These are phyloP conservation scores for Metschnikowia sp. DNA, from an alignment of 805 yeast genomes.

Conservation along the genomic window DNA sequence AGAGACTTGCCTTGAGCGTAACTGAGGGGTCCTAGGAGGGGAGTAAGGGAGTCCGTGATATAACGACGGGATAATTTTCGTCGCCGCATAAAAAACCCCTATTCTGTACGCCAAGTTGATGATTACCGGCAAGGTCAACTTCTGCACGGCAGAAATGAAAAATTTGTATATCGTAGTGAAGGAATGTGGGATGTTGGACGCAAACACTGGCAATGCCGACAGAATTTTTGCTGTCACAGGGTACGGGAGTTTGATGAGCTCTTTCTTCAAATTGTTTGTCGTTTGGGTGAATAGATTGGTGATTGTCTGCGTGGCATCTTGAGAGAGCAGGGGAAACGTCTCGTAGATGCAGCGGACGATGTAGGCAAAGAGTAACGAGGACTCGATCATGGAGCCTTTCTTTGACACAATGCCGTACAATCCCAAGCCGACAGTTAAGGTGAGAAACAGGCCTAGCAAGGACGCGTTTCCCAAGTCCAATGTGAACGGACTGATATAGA, in stretches of 20 bases:
- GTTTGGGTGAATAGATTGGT: conserved; percentile 33
- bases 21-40: conserved; percentile 41
- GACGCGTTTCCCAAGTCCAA: conserved; percentile 75
- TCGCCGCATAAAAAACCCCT: conserved; percentile 84
- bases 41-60: conserved; percentile 39
- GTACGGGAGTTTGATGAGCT: conserved; percentile 38
- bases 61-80: conserved; percentile 85
- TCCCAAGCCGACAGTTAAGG: conserved; percentile 70
- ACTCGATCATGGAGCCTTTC: conserved; percentile 86
- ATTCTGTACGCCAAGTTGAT: conserved; percentile 82
- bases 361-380: conserved; percentile 82
- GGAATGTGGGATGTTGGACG: conserved; percentile 52
- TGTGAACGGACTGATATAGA: conserved; percentile 72
- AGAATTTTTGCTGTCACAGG: conserved; percentile 24
- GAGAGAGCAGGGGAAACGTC: conserved; percentile 83
- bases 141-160: conserved; percentile 48
- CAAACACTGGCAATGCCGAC: conserved; percentile 40
- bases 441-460: conserved; percentile 78
- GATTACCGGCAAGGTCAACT: conserved; percentile 76
- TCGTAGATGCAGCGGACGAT: conserved; percentile 91
- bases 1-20: conserved; percentile 33
- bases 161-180: conserved; percentile 55
- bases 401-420: conserved; percentile 80
- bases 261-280: conserved; percentile 30
- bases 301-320: conserved; percentile 37